Base-by-base conservation (phyloP, 2,329 filamentous ascomycete species). In the Fusarium sp. region DNA sequence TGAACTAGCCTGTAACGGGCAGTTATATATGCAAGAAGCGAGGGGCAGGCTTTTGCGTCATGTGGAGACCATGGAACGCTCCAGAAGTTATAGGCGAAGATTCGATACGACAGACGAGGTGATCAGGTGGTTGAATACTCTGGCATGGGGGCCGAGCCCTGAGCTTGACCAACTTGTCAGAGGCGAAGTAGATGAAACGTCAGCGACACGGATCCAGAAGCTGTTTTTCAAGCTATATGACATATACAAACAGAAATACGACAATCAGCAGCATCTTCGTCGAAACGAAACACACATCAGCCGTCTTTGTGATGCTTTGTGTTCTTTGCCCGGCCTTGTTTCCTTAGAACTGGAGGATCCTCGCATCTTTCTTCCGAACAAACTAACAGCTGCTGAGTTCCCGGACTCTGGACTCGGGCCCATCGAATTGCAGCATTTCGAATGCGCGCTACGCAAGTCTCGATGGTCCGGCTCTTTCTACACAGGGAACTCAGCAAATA, bases 201-300 rank as follows among this genome's bases (percentile, higher is more conserved):
- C 36, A 5, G 21, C 43, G 15, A 60, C 43, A 2, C 57, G 51
- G 10, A 38, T 60, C 10, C 57, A 60, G 15, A 49, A 7, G 7
- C n/a, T 60, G 8, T 57, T 57, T 5, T 15, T 24, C 28, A 47
- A 19, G 14, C 6, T 17, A 4, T 60, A 60, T 31, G 43, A 57
- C 1, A 28, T 60, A 9, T 60, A 60, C 28, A 19, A 38, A 11
- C 36, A 40, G 2, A 56, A n/a, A 14, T 49, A 34, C 8, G n/a
- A 49, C 1, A 36, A 57, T 10, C 57, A 60, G 6, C 13, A 60
- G 6, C 21, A 21, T 13, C 43, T 60, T 10, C 15, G 51, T 43
- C 54, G 26, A 9, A 4, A 49, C 5, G 36, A 60, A 11, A n/a
- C 31, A 42, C 57, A 60, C 33, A 28, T 60, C n/a, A 5, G 11